Base-by-base conservation (phyloP, 2,329 filamentous ascomycete species). In the Fusarium sp. region DNA sequence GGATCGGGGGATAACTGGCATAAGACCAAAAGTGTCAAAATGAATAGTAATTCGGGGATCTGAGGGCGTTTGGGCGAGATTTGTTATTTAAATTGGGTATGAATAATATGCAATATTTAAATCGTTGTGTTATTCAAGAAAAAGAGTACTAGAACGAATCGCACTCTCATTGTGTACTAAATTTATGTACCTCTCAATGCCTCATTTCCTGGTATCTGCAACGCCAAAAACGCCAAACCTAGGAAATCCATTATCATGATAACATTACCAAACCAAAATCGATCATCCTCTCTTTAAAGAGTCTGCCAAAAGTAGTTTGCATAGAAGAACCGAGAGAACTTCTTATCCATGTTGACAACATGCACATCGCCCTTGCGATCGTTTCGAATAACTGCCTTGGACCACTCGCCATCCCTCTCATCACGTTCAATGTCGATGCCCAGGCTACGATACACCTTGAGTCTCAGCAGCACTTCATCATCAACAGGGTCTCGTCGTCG, bases 241-340 rank as follows among this genome's bases (percentile, higher is more conserved):
- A 22, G 18, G 42, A 48, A 65, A 52, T 63, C 20, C 61, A 45
- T 71, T 53, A 46, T 72, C 61, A 20, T 61, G 27, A 51, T 49
- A 59, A 60, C 34, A 44, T 58, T 44, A 14, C 22, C 29, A 32
- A 25, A 24, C 14, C n/a, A n/a, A 37, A 8, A 14, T 22, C 29
- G 20, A 14, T 1, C 20, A 25, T n/a, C 11, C 5, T 14, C 25
- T 29, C n/a, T 45, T 74, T 64, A 97, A 79, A 98, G 85, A 30
- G 90, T 95, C 76, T 94, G 87, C 96, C 96, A 99, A 77, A 98
- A 97, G 79, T 97, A 97, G 76, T 97, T 97, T 24, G 94, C 93
- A 77, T 98, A 97, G 77, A 97, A 98, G 79, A 92, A 95, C 67
- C 91, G 87, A 62, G 93, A 95, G 79, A 97, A 94, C 82, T 96